Conservation (phyloP, 306 rosid species). For the Lotus japonicus region DNA sequence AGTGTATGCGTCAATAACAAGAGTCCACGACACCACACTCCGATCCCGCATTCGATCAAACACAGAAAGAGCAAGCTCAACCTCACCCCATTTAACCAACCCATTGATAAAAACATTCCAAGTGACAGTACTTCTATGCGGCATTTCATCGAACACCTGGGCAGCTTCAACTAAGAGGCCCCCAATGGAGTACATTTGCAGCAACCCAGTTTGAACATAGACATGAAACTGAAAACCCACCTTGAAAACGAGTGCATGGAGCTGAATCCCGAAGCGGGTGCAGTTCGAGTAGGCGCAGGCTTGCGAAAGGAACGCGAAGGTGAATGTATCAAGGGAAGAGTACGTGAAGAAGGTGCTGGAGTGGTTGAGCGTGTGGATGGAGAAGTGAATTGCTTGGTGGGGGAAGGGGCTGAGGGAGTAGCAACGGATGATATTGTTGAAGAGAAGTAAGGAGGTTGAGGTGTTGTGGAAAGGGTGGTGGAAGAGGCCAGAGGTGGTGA, state of each 20-base stretch:
- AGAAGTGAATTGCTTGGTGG: constrained; percentile 40
- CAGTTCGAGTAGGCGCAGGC: constrained; percentile 34
- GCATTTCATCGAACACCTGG: constrained; percentile 51
- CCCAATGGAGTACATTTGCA: constrained; percentile 32
- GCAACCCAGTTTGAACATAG: constrained; percentile 55
- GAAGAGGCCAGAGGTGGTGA: constrained; percentile 46
- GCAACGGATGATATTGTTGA: constrained; percentile 46
- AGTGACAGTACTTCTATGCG: constrained; percentile 40
- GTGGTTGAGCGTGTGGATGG: constrained; percentile 2
- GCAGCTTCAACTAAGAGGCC: constrained; percentile 42
- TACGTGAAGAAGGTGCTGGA: constrained; percentile 1
- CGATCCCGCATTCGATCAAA: constrained; percentile 48
- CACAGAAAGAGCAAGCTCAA: constrained; percentile 40
- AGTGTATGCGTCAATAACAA: constrained; percentile 53
- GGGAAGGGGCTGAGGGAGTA: constrained; percentile 35
- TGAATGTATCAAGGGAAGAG: constrained; percentile 42
- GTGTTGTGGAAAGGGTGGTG: constrained; percentile 8
- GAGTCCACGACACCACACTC: constrained; percentile 69
- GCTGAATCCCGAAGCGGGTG: constrained; percentile 34
- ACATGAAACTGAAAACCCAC: constrained; percentile 58
- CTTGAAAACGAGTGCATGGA: constrained; percentile 51
- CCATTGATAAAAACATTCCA: constrained; percentile 69
- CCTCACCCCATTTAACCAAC: constrained; percentile 52
- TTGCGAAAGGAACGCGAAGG: constrained; percentile 48
- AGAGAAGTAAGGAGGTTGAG: constrained; percentile 29